These are phyloP conservation scores for Ophiostoma tasmaniense DNA, from an alignment of 2,329 filamentous ascomycete species.

Conservation along the genomic window DNA sequence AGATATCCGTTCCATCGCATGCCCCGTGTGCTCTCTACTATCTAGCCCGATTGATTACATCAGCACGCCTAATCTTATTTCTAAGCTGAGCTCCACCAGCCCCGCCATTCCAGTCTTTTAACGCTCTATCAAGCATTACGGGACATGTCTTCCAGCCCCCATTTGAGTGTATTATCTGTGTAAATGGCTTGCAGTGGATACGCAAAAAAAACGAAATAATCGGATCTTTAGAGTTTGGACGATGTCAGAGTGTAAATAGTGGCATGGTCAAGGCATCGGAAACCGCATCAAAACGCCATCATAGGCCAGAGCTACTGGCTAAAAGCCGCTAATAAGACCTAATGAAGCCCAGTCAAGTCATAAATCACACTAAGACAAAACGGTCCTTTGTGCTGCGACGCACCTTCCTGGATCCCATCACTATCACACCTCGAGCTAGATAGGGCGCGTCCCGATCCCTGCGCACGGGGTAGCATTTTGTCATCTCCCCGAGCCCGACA, in stretches of 20 bases:
- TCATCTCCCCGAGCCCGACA: not conserved
- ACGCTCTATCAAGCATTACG: not conserved
- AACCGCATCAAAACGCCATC: not conserved
- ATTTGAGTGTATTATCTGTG: not conserved
- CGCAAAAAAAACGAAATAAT: not conserved
- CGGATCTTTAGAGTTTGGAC: not conserved
- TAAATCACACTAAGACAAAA: not conserved
- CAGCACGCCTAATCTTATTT: not conserved
- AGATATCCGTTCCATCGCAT: not conserved
- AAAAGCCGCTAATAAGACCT: not conserved
- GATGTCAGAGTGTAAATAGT: not conserved
- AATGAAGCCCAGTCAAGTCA: not conserved
- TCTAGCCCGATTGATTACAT: not conserved
- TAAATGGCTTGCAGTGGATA: not conserved
- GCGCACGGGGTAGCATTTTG: not conserved
- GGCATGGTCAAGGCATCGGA: not conserved
- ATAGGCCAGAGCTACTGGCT: not conserved
- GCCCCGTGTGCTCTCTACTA: not conserved
- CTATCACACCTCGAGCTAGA: not conserved
- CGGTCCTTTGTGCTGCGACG: not conserved
- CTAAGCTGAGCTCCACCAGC: not conserved
- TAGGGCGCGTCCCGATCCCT: not conserved
- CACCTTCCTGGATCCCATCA: not conserved
- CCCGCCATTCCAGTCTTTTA: not conserved
- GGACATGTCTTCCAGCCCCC: not conserved